Base-by-base conservation (phyloP, 495 filamentous ascomycete genomes). In the Talaromyces adpressus region DNA sequence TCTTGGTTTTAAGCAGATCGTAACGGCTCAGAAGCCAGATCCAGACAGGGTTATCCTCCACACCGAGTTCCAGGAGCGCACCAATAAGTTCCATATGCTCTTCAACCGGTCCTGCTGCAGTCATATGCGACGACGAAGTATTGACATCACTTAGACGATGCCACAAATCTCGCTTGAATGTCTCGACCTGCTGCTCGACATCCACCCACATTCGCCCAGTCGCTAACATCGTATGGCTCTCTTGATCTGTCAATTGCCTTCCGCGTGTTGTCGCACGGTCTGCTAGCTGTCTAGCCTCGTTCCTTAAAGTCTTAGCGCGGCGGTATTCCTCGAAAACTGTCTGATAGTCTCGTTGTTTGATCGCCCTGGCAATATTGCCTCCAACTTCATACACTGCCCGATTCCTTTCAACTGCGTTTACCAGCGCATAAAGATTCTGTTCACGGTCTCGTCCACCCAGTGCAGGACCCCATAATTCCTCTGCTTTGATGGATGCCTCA, bases 381-480 rank as follows among this genome's bases (percentile, higher is more conserved):
- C 87, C 88, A 36, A 91, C 84, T 71, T 95, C 90, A 61, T 97
- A 88, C 27, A 93, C 83, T 57, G 87, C 89, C 63, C 87, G 88
- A 69, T 91, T 86, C 64, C 82, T 85, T 66, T 96, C 91, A 61
- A 98, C 82, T 5, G 85, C 84, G 3, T 81, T 78, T 36, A 91
- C 77, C 6, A 96, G 82, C 0, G 85, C 82, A 73, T 91, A 92
- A 52, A 98, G 76, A 62, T 85, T 85, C 66, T 92, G 90, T 69
- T 98, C 95, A 68, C 91, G 88, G 63, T 97, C 93, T n/a, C 91
- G 83, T 1, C 94, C 93, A 30, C 91, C 91, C 57, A 98, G 77
- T 18, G 92, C 93, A 16, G 95, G 95, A 0, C 95, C 94, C 91
- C 94, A 98, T 4, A 98, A 86, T 65, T 98, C 95, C 71, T 98